phyloP scores from a whole-genome alignment of 106 monocot species.

The Dendrobium catenatum region DNA sequence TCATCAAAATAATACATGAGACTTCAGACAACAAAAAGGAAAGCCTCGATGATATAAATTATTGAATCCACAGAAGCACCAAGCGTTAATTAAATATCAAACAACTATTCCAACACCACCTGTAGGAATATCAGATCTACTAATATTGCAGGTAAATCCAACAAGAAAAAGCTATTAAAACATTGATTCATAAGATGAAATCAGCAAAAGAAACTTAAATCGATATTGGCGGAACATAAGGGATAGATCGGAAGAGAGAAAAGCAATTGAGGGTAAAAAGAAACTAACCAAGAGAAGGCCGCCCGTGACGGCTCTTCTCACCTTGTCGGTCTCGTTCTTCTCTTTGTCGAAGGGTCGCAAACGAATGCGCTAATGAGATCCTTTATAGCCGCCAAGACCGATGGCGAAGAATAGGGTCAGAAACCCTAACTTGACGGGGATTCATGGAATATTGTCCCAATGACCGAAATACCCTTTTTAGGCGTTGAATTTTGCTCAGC shows the following conservation, averaged over 20 bases:
- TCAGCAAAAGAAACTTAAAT: neutral
- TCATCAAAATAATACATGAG: neutral
- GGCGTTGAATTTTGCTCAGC: neutral
- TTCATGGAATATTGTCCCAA: neutral
- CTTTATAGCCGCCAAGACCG: neutral
- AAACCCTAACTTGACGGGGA: neutral
- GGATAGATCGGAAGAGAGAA: neutral
- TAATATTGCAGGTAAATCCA: neutral
- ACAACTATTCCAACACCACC: neutral
- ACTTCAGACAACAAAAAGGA: neutral
- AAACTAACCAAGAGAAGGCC: slow-evolving; percentile 7
- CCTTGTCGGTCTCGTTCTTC: neutral
- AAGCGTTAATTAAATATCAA: neutral
- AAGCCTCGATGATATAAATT: neutral
- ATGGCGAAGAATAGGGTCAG: neutral
- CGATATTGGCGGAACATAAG: neutral
- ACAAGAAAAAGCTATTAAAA: neutral
- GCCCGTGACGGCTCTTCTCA: slow-evolving; percentile 1
- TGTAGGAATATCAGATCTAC: neutral
- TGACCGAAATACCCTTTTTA: neutral
- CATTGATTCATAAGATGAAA: neutral
- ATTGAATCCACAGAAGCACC: neutral
- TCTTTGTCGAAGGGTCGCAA: neutral
- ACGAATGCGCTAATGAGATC: neutral
- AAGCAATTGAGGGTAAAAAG: neutral